Evolutionary conservation across 345 rosid genomes (phyloP).

Genomic region (Gossypium stocksii): DNA sequence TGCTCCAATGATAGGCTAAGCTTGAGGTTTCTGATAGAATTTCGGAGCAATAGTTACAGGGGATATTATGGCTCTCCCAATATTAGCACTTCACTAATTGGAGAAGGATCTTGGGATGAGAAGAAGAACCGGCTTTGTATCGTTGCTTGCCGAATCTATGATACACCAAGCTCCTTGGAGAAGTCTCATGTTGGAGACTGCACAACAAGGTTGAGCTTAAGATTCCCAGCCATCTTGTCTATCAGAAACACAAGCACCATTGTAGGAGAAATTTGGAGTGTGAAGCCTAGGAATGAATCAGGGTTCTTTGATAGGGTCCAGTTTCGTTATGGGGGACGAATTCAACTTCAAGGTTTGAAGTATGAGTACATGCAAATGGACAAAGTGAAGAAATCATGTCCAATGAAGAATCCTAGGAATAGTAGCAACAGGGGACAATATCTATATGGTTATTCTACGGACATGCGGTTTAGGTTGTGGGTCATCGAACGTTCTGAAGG

Average conservation of each 20-base stretch:
- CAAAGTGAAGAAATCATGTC: conserved; percentile 26
- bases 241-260: conserved; percentile 24
- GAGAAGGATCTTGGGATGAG: conserved; percentile 50
- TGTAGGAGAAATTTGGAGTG: conserved; percentile 36
- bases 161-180: conserved; percentile 20
- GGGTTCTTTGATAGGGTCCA: conserved; percentile 31
- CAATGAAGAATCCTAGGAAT: conserved; percentile 8
- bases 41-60: not conserved
- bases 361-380: conserved; percentile 37
- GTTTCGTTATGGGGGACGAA: not conserved
- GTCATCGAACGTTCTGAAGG: conserved; percentile 18
- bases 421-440: conserved; percentile 19
- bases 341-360: conserved; percentile 24
- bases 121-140: conserved; percentile 28
- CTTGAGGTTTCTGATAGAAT: conserved; percentile 24
- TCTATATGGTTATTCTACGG: conserved; percentile 24
- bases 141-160: conserved; percentile 30
- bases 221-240: conserved; percentile 36
- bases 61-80: conserved; percentile 8
- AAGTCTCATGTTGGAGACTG: conserved; percentile 38
- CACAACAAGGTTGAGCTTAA: conserved; percentile 33
- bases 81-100: conserved; percentile 28
- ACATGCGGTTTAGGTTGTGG: conserved; percentile 25
- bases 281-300: conserved; percentile 20
- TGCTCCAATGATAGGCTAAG: conserved; percentile 24